Evolutionary conservation across 2,329 filamentous ascomycete genomes (phyloP).

Genomic region (Paecilomyces sp.): DNA sequence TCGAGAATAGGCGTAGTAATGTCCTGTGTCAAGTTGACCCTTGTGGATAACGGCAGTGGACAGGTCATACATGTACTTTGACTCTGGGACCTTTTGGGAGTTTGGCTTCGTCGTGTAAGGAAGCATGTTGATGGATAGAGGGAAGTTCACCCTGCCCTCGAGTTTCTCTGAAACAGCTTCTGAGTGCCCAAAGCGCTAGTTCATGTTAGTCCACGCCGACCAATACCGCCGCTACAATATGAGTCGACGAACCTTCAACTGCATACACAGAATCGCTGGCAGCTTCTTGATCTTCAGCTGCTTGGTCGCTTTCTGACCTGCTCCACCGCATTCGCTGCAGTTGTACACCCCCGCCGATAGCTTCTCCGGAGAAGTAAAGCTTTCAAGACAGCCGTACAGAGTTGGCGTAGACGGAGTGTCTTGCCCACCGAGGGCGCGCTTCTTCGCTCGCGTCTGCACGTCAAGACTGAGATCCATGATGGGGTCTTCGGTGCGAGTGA

Average conservation of each 20-base stretch:
- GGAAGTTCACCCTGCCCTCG: constrained; percentile 78
- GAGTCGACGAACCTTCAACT: constrained; percentile 64
- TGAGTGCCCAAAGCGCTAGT: constrained; percentile 65
- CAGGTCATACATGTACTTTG: constrained; percentile 73
- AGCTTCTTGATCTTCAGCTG: constrained; percentile 77
- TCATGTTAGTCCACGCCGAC: constrained; percentile 3
- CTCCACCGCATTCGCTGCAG: constrained; percentile 70
- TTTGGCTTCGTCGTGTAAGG: constrained; percentile 70
- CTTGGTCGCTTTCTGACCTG: constrained; percentile 69
- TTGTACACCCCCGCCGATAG: constrained; percentile 69
- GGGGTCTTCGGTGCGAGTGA: constrained; percentile 75
- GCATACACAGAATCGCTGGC: constrained; percentile 83
- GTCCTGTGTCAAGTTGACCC: constrained; percentile 84
- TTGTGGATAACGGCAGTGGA: constrained; percentile 88
- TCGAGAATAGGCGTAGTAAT: constrained; percentile 84
- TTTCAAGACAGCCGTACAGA: constrained; percentile 70
- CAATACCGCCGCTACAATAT: neutral
- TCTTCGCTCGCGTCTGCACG: constrained; percentile 64
- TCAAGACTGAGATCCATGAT: constrained; percentile 88
- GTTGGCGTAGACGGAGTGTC: constrained; percentile 42
- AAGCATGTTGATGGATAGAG: constrained; percentile 78
- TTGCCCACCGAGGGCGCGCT: constrained; percentile 35
- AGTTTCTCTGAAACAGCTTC: constrained; percentile 76
- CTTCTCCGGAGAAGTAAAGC: constrained; percentile 80
- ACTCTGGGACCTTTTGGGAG: constrained; percentile 22